Evolutionary conservation across 768 basidiomycete genomes (phyloP), one percentile per base, ranked within the genome.

Genomic region (Tulasnella sp.): DNA sequence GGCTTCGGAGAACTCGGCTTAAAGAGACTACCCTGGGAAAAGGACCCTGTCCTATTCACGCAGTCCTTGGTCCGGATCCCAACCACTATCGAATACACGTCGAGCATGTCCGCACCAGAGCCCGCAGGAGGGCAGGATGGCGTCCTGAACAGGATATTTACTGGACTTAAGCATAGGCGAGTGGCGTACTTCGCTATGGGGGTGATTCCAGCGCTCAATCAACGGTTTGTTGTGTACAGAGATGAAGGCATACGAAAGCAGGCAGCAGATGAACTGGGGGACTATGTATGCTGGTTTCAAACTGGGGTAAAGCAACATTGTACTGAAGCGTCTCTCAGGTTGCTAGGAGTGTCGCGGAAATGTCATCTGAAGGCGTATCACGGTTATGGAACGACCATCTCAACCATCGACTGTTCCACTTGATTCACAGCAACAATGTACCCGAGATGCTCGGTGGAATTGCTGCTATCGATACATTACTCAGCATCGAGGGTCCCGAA

Each of bases 381-480:
- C 94, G 94, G 84, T 86, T 95, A 74, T 96, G 94, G 94, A 93
- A 95, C 81, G 92, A 94, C 81, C 91, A 90, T 78, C 92, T 97
- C 82, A 95, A 92, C 84, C 89, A 90, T 81, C 87, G 91, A 48
- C 87, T 97, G 76, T 94, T 95, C 83, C 92, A 93, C 82, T 89
- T 96, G 71, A 92, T 94, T 79, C 94, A 96, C 83, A 94, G 93
- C 82, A 91, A 91, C 83, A 92, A 91, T 83, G 90, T 88, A 75
- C 87, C 88, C 34, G 95, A 97, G 84, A 93, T 94, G 81, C 89
- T 96, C 77, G 97, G 95, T 19, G 96, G 95, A 44, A 86, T 98
- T 44, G 85, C 92, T 77, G 96, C 96, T 34, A 98, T 98, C 83
- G 93, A 95, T 83, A 89, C 92, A 83, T 88, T 97, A 10, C 88